Percentiles rank a stretch among this genome's conserved stretches.
Conservation (phyloP, 345 rosid species). For the Theobroma cacao region DNA sequence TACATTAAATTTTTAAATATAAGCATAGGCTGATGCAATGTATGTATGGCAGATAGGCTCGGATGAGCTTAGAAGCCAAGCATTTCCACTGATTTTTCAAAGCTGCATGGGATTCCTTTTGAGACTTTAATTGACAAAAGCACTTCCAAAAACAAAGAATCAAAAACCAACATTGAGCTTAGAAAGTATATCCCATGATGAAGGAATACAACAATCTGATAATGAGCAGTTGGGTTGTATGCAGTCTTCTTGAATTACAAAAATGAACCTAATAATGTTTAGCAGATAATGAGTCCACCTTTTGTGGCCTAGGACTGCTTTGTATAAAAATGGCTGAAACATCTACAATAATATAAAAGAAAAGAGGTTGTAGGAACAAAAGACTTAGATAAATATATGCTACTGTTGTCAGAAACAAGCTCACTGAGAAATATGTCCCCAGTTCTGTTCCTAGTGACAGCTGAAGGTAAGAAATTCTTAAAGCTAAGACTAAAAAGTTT, state of each 20-base stretch:
- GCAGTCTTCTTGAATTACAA: neutral
- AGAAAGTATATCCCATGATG: neutral
- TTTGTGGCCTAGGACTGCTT: neutral
- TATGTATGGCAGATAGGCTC: neutral
- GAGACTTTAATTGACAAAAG: neutral
- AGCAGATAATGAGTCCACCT: neutral
- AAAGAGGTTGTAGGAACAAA: neutral
- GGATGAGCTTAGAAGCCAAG: neutral
- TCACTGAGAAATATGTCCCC: neutral
- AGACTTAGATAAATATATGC: neutral
- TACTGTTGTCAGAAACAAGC: neutral
- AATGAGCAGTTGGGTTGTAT: neutral
- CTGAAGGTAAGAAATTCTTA: neutral
- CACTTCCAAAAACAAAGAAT: neutral
- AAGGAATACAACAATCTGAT: neutral
- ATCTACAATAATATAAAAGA: neutral
- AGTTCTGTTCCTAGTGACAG: neutral
- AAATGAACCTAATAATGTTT: neutral
- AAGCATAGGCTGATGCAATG: slow-evolving; percentile 9
- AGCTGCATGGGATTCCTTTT: neutral
- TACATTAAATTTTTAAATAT: neutral
- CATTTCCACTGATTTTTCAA: neutral
- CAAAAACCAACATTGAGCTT: neutral
- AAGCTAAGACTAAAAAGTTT: neutral
- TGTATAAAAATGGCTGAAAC: neutral